phyloP scores from a whole-genome alignment of 805 yeast species.

The Saccharomyces paradoxus region DNA sequence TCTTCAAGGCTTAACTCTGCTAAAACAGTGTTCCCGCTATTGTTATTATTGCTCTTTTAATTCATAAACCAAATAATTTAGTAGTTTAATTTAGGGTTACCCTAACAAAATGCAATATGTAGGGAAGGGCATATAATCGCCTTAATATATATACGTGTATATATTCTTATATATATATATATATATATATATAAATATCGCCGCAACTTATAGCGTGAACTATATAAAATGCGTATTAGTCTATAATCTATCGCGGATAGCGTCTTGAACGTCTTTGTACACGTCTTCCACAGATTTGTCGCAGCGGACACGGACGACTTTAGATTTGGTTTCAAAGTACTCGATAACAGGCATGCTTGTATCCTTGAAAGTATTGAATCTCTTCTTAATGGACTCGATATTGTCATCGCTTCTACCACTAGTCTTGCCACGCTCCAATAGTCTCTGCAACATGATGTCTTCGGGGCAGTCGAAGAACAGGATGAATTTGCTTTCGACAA shows the following conservation, averaged over 20 bases:
- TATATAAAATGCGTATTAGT: background rate
- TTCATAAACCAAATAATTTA: background rate
- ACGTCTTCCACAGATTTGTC: conserved; percentile 76
- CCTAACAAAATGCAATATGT: background rate
- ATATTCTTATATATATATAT: background rate
- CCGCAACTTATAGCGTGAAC: background rate
- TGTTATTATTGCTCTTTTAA: background rate
- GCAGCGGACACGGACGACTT: conserved; percentile 73
- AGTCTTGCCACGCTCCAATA: conserved; percentile 86
- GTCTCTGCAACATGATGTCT: conserved; percentile 71
- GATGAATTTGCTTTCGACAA: conserved; percentile 63
- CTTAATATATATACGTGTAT: background rate
- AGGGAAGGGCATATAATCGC: background rate
- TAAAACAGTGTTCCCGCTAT: background rate
- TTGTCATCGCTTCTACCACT: conserved; percentile 93
- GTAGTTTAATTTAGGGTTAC: background rate
- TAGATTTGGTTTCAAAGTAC: conserved; percentile 60
- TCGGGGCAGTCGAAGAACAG: conserved; percentile 79
- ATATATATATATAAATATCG: too few relatives aligned
- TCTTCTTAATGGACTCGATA: conserved; percentile 78
- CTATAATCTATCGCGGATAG: conserved; percentile 40
- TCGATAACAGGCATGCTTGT: conserved; percentile 93
- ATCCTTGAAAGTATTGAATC: conserved; percentile 78
- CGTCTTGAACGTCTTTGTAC: conserved; percentile 56
- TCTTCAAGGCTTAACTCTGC: background rate